A percentile compares a stretch with the other conserved stretches of the same genome.
These are phyloP conservation scores for Xylaria sp. DNA, from an alignment of 2,329 filamentous ascomycete genomes.

Conservation along the genomic window DNA sequence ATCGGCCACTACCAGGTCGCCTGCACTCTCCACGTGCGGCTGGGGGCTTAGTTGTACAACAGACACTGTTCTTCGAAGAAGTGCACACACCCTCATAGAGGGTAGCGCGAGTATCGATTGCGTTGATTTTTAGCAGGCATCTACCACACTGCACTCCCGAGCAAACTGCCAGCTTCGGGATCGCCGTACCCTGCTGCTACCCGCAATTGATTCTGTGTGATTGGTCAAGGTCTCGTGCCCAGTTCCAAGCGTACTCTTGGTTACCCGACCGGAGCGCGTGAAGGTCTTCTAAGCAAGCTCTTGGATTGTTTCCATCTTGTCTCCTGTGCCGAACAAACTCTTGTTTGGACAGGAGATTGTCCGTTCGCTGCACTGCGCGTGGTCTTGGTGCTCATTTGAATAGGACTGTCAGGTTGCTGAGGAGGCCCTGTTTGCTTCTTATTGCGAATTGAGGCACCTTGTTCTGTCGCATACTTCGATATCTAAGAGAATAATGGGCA, in stretches of 20 bases:
- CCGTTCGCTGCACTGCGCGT: conserved; percentile 26
- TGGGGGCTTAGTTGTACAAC: conserved; percentile 20
- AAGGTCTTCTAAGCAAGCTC: neutral
- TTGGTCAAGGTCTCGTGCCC: conserved; percentile 21
- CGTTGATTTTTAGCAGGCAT: conserved; percentile 10
- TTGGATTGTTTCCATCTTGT: conserved; percentile 31
- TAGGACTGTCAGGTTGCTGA: conserved; percentile 16
- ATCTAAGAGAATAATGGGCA: conserved; percentile 57
- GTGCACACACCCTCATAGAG: neutral
- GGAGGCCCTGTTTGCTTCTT: conserved; percentile 42
- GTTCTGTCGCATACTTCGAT: conserved; percentile 35
- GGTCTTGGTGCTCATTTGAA: conserved; percentile 26
- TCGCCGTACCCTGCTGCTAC: conserved; percentile 28
- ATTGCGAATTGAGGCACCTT: conserved; percentile 43
- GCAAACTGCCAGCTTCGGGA: conserved; percentile 7
- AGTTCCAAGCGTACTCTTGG: neutral
- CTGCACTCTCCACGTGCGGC: neutral
- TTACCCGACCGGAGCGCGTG: conserved; percentile 14
- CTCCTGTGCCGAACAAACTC: conserved; percentile 13
- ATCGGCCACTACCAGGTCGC: conserved; percentile 3
- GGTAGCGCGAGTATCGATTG: conserved; percentile 13
- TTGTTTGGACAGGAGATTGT: conserved; percentile 5
- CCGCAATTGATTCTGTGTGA: conserved; percentile 25
- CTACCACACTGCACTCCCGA: conserved; percentile 14
- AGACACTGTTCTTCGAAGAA: conserved; percentile 1